Percentiles rank a stretch among this genome's conserved stretches.
Evolutionary conservation across 1,284 basidiomycete species (phyloP).

Genomic region (Inonotus hispidus): DNA sequence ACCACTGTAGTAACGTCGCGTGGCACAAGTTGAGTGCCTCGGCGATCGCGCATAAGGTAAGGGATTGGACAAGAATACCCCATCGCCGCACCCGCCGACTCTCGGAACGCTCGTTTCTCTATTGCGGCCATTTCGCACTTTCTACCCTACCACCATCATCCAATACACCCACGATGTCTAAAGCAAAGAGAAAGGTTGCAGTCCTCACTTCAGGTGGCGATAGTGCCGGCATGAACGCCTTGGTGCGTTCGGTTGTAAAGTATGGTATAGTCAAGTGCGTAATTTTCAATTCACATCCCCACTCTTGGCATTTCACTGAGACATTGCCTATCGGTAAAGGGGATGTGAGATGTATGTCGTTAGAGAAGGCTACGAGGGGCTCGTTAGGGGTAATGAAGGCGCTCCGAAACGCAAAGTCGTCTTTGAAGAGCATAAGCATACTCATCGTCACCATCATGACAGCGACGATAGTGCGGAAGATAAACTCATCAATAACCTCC

Average conservation of each 20-base stretch:
- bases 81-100: neutral
- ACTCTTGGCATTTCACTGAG: neutral
- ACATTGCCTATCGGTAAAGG: conserved; percentile 35
- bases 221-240: conserved; percentile 96
- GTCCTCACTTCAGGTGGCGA: conserved; percentile 96
- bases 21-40: neutral
- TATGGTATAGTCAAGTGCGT: conserved; percentile 81
- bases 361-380: conserved; percentile 96
- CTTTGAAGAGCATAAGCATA: conserved; percentile 19
- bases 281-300: conserved; percentile 10
- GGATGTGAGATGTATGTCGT: conserved; percentile 92
- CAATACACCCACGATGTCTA: neutral
- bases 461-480: conserved; percentile 29
- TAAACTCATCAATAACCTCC: conserved; percentile 58
- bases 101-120: neutral
- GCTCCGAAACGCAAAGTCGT: conserved; percentile 23
- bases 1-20: neutral
- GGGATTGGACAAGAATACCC: neutral
- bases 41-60: too few species aligned
- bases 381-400: conserved; percentile 68
- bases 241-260: conserved; percentile 87
- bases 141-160: conserved; percentile 1
- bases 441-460: neutral
- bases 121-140: neutral
- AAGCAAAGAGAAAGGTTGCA: conserved; percentile 68